Evolutionary conservation across 306 rosid species (phyloP), one percentile per base, ranked within the genome.

Genomic region (Psophocarpus tetragonolobus): DNA sequence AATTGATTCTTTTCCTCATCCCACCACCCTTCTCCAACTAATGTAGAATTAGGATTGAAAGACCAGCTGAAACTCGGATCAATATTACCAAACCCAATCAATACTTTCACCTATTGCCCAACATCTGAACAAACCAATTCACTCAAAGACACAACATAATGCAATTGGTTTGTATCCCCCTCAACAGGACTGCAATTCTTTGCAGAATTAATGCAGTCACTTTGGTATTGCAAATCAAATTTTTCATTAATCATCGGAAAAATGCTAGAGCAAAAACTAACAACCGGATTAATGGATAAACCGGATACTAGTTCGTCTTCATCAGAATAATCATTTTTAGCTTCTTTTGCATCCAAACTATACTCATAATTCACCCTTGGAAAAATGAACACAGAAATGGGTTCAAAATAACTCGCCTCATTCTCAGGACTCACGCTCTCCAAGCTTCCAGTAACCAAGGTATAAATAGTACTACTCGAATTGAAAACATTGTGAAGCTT

Each of bases 21-120:
- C 87, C 90, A 89, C 64, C 80, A 71, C 4, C 87, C 90, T 84
- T 89, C 90, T 17, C 89, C 86, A 12, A 83, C 17, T 29, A 89
- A 74, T 9, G 75, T 56, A 24, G 64, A 57, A 0, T 72, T 68
- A 48, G 87, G 86, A 78, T 63, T 73, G 33, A 86, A 84, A 57
- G 48, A 56, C 30, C 60, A n/a, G 0, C 0, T 0, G 20, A 8
- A 11, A 21, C 60, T 45, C 17, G 13, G 24, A 74, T 48, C 77
- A 77, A 0, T 0, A 17, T 45, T 48, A 5, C 42, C 1, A 69
- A 86, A 83, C 11, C 65, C 77, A 21, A 88, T 51, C 21, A 88
- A 23, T 15, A 83, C 57, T 35, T 87, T 62, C 82, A 88, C 10
- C 32, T 27, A 80, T 62, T 8, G 35, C 18, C 42, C 7, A 27